Conservation (phyloP, 768 basidiomycete species). For the Pisolithus tinctorius region DNA sequence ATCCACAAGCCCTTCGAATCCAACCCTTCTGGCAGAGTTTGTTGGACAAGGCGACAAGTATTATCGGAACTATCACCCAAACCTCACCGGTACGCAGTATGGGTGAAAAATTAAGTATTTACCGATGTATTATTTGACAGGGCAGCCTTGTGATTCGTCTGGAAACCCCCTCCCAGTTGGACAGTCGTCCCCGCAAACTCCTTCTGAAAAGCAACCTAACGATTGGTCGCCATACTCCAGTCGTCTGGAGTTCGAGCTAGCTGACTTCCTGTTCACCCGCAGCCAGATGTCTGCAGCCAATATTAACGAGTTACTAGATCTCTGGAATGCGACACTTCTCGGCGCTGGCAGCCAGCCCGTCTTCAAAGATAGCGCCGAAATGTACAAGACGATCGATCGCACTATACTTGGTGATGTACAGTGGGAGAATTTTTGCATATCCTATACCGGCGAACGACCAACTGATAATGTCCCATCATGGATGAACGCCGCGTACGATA, state of each 20-base stretch:
- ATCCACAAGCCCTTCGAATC: neutral
- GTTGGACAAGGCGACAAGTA: neutral
- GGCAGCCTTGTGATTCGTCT: neutral
- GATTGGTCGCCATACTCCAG: constrained; percentile 1
- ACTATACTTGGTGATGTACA: constrained; percentile 16
- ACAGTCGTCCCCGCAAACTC: neutral
- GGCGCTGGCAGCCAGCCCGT: constrained; percentile 6
- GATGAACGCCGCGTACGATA: too few relatives aligned
- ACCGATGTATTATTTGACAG: neutral
- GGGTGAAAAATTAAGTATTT: neutral
- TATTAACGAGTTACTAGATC: constrained; percentile 20
- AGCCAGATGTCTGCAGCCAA: constrained; percentile 16
- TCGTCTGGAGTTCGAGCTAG: neutral
- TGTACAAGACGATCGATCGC: constrained; percentile 21
- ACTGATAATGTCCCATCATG: too few relatives aligned
- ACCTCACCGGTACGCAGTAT: neutral
- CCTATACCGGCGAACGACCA: too few relatives aligned
- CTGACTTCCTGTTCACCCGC: constrained; percentile 4
- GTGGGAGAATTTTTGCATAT: too few relatives aligned
- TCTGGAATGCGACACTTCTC: constrained; percentile 14
- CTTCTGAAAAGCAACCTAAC: neutral
- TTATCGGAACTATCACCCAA: constrained; percentile 6
- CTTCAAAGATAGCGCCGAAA: constrained; percentile 15
- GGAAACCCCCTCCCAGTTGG: constrained; percentile 7
- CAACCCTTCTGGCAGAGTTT: neutral